phyloP scores from a whole-genome alignment of 2,329 filamentous ascomycete species.

The Acephala macrosclerotiorum region DNA sequence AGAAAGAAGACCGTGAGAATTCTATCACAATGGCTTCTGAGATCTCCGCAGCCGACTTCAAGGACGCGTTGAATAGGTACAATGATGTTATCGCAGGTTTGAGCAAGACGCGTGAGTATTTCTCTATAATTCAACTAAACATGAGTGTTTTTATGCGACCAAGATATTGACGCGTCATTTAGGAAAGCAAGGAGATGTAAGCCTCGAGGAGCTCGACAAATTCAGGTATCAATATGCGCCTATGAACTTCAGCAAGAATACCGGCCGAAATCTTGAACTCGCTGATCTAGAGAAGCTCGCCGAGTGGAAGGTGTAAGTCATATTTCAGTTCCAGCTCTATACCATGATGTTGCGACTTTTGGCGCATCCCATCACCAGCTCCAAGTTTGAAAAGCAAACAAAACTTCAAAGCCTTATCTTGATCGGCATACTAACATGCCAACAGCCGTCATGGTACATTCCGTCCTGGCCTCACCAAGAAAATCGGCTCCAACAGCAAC shows the following conservation, averaged over 20 bases:
- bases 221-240: slow-evolving; percentile 65
- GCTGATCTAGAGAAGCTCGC: slow-evolving; percentile 67
- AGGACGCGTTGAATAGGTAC: slow-evolving; percentile 40
- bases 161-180: slow-evolving; percentile 28
- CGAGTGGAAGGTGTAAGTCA: slow-evolving; percentile 74
- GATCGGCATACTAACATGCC: slow-evolving; percentile 20
- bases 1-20: slow-evolving; percentile 19
- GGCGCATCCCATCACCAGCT: slow-evolving; percentile 13
- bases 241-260: slow-evolving; percentile 50
- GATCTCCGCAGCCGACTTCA: slow-evolving; percentile 41
- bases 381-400: slow-evolving; percentile 11
- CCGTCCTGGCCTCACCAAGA: slow-evolving; percentile 65
- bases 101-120: slow-evolving; percentile 36
- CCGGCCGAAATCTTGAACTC: slow-evolving; percentile 54
- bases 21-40: slow-evolving; percentile 35
- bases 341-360: slow-evolving; percentile 21
- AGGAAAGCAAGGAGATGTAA: slow-evolving; percentile 37
- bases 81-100: slow-evolving; percentile 35
- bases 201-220: slow-evolving; percentile 63
- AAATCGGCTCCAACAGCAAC: slow-evolving; percentile 62
- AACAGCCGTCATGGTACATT: slow-evolving; percentile 63
- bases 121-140: not conserved
- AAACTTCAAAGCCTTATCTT: not conserved
- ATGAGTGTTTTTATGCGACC: not conserved
- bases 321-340: slow-evolving; percentile 27